Base-by-base conservation (phyloP, 495 filamentous ascomycete species). In the Podospora fimiseda region DNA sequence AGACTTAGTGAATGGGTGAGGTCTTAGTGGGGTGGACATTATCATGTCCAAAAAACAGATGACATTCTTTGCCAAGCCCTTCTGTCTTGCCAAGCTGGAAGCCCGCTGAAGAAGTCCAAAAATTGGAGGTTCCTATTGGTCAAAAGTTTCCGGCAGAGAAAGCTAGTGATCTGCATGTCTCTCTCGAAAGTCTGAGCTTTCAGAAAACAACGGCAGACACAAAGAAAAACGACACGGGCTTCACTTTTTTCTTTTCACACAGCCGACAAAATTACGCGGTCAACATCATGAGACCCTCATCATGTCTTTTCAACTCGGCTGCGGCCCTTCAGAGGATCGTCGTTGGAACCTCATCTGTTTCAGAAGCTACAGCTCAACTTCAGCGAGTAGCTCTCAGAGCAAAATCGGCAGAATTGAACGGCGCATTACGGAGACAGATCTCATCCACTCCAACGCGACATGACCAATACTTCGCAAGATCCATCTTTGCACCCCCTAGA, bases 271-370 rank as follows among this genome's bases (percentile, higher is more conserved):
- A 3, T 1, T 20, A 38, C 37, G 38, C 30, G n/a, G 8, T 23
- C 27, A 43, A 13, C 18, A 57, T 36, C 38, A 74, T 74, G 70
- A 60, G 43, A 39, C 54, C 33, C 43, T 58, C 70, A 15, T 55
- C 51, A 51, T 73, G 71, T 53, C 39, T 66, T 15, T 75, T 70
- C 65, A 72, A 60, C 54, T 59, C 70, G 53, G 65, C 66, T 43
- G 36, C 47, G 16, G 70, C 70, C 60, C 64, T 75, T 11, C 66
- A 67, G 15, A 59, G 61, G 40, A 62, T 74, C 5, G 72, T 75
- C 43, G 39, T 75, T 30, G 54, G 59, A 44, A 60, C 55, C 50
- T 55, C 58, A n/a, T 16, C 37, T 30, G 27, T 48, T 9, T 27
- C 33, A 1, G 53, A 55, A 6, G 40, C 18, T 5, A 41, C 41